Percentiles rank a stretch among this genome's conserved stretches.
phyloP scores from a whole-genome alignment of 352 stramenopile species.

The Nothophytophthora sp. region DNA sequence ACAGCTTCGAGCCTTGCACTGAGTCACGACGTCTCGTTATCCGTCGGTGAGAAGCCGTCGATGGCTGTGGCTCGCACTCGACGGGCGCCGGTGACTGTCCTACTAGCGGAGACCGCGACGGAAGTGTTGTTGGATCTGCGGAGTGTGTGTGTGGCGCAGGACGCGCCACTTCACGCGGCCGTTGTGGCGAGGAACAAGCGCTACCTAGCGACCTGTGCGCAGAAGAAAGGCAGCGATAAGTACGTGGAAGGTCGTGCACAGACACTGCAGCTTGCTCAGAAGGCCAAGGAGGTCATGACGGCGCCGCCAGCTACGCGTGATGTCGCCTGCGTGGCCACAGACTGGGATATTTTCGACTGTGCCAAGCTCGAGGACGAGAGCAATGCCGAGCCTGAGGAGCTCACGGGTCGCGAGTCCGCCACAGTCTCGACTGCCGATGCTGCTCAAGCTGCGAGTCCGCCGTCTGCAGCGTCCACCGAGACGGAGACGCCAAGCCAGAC shows the following conservation, averaged over 20 bases:
- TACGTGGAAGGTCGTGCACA: conserved; percentile 65
- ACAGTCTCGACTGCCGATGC: not conserved
- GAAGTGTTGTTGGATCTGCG: conserved; percentile 61
- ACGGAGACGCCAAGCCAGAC: conserved; percentile 13
- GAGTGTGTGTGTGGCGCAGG: conserved; percentile 68
- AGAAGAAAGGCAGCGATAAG: conserved; percentile 82
- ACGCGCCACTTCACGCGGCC: conserved; percentile 41
- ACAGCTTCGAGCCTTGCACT: not conserved
- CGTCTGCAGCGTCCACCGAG: conserved; percentile 11
- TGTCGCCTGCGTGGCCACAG: conserved; percentile 67
- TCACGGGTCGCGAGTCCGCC: conserved; percentile 1
- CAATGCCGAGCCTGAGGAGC: conserved; percentile 30
- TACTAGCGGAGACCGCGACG: conserved; percentile 59
- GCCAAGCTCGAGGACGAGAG: conserved; percentile 24
- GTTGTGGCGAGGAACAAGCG: conserved; percentile 63
- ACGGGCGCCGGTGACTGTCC: conserved; percentile 46
- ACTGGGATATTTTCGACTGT: conserved; percentile 90
- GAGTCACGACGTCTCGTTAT: not conserved
- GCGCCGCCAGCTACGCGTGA: conserved; percentile 73
- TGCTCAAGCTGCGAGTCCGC: conserved; percentile 10
- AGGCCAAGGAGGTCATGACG: conserved; percentile 86
- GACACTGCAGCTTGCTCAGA: conserved; percentile 76
- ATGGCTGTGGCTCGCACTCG: conserved; percentile 5
- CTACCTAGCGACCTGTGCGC: conserved; percentile 61
- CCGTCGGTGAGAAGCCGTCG: conserved; percentile 6